Evolutionary conservation across 257 asterid species (phyloP).

Genomic region (Penstemon barbatus): DNA sequence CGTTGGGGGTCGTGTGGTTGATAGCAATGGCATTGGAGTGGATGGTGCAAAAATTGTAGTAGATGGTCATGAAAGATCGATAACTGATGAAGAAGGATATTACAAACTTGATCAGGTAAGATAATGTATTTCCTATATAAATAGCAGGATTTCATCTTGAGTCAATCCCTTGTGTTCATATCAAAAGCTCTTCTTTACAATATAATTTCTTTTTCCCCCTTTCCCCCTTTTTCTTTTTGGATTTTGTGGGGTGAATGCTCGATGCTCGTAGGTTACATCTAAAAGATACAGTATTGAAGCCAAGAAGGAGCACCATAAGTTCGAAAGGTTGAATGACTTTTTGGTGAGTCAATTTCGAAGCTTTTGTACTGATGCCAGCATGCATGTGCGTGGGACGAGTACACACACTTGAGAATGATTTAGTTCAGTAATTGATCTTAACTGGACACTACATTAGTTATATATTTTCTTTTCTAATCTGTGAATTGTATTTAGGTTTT

Average conservation of each 20-base stretch:
- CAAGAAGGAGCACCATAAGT: constrained; percentile 79
- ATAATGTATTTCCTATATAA: constrained; percentile 1
- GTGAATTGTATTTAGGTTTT: constrained; percentile 54
- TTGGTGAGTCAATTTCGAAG: constrained; percentile 55
- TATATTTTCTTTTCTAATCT: constrained; percentile 30
- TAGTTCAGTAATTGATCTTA: constrained; percentile 16
- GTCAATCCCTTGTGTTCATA: too few species aligned
- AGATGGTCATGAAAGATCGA: constrained; percentile 80
- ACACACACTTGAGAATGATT: constrained; percentile 13
- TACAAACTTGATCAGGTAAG: constrained; percentile 97
- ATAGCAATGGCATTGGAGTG: constrained; percentile 78
- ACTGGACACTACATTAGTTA: constrained; percentile 18
- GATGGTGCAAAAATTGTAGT: constrained; percentile 66
- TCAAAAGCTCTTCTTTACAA: neutral
- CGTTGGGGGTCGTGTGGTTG: constrained; percentile 96
- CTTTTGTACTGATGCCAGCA: constrained; percentile 11
- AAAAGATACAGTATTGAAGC: constrained; percentile 81
- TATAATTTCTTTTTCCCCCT: constrained; percentile 9
- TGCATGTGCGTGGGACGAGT: constrained; percentile 20
- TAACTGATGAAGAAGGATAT: constrained; percentile 80
- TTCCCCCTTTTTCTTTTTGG: neutral
- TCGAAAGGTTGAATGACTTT: constrained; percentile 70
- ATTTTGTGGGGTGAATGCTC: constrained; percentile 24
- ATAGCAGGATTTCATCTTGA: too few species aligned
- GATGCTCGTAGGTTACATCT: constrained; percentile 73